These are phyloP conservation scores for Whalleya microplaca DNA, from an alignment of 2,329 filamentous ascomycete genomes.

Conservation along the genomic window DNA sequence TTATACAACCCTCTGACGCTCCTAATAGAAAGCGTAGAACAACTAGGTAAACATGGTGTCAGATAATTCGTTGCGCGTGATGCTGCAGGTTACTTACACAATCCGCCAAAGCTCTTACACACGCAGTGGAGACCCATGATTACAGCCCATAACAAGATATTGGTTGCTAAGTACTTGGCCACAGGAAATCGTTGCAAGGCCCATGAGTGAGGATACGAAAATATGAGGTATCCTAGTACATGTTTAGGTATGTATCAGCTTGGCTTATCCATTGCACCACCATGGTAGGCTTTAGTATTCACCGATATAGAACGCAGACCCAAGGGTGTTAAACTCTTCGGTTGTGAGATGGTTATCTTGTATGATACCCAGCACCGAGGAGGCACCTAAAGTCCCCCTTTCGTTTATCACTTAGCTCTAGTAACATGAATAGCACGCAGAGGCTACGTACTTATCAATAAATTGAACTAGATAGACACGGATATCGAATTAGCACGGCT, in stretches of 20 bases:
- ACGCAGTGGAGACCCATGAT: conserved; percentile 8
- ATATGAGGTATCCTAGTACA: conserved; percentile 5
- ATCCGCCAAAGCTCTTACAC: conserved; percentile 4
- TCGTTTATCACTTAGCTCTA: not conserved
- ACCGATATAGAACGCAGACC: conserved; percentile 12
- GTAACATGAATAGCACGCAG: too few relatives aligned
- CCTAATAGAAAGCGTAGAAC: conserved; percentile 6
- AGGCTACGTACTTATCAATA: conserved; percentile 3
- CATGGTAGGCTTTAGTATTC: not conserved
- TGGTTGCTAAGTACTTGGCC: conserved; percentile 8
- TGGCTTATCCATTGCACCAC: not conserved
- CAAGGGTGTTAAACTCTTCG: conserved; percentile 8
- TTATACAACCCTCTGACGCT: conserved; percentile 6
- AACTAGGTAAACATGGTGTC: not conserved
- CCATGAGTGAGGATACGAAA: conserved; percentile 7
- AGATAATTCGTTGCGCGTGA: too few relatives aligned
- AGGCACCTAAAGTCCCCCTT: conserved; percentile 6
- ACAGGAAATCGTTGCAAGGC: conserved; percentile 6
- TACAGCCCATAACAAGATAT: conserved; percentile 7
- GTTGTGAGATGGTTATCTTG: conserved; percentile 9
- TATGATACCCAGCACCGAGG: conserved; percentile 6
- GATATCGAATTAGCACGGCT: not conserved
- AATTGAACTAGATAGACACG: conserved; percentile 2
- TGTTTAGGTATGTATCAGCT: not conserved
- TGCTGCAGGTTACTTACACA: not conserved